phyloP scores from a whole-genome alignment of 2,329 filamentous ascomycete genomes.

The Fusarium anguioides region DNA sequence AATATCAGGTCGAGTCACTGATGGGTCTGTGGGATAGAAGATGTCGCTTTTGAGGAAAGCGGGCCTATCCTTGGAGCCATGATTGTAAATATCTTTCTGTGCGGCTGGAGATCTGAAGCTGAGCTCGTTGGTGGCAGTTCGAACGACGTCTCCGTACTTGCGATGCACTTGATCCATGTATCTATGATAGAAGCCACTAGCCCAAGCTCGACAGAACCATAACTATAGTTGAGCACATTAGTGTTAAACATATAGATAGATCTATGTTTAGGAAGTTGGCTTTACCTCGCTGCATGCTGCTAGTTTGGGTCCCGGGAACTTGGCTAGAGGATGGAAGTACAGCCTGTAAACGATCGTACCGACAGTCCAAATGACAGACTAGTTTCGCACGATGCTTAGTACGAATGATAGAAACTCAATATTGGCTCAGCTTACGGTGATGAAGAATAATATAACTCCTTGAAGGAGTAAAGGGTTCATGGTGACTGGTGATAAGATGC shows the following conservation, averaged over 20 bases:
- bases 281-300: slow-evolving; percentile 34
- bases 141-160: slow-evolving; percentile 37
- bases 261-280: rapidly evolving
- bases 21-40: slow-evolving; percentile 12
- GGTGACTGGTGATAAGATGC: not conserved
- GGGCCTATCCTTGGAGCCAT: slow-evolving; percentile 5
- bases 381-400: not conserved
- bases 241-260: rapidly evolving
- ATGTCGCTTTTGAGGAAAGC: slow-evolving; percentile 18
- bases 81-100: slow-evolving; percentile 34
- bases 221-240: not conserved
- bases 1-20: not conserved
- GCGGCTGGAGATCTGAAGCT: slow-evolving; percentile 22
- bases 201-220: slow-evolving; percentile 1
- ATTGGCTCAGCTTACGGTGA: not conserved
- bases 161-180: slow-evolving; percentile 1
- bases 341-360: slow-evolving; percentile 14
- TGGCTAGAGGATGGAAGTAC: slow-evolving; percentile 35
- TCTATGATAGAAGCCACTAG: not conserved
- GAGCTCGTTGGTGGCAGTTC: slow-evolving; percentile 31
- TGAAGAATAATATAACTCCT: not conserved
- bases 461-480: not conserved
- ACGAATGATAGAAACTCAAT: not conserved
- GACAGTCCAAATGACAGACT: not conserved
- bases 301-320: slow-evolving; percentile 37